Evolutionary conservation across 2,329 filamentous ascomycete genomes (phyloP).

Genomic region (Talaromyces sp.): DNA sequence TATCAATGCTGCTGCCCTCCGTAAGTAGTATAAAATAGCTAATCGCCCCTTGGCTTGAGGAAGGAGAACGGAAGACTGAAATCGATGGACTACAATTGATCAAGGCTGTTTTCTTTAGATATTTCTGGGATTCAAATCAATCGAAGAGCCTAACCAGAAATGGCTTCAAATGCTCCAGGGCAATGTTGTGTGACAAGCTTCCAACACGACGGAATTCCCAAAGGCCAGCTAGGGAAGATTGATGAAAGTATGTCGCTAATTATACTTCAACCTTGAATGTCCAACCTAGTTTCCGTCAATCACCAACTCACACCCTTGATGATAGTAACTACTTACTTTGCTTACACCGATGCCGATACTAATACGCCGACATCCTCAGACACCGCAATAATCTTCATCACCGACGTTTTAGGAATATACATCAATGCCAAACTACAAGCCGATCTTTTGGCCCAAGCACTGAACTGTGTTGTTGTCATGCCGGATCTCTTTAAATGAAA

Average conservation of each 20-base stretch:
- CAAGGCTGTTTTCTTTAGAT: not conserved
- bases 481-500: conserved; percentile 69
- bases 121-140: not conserved
- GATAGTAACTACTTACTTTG: conserved; percentile 54
- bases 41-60: not conserved
- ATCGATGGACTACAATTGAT: not conserved
- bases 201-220: conserved; percentile 50
- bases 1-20: not conserved
- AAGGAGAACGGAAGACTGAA: not conserved
- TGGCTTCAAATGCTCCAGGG: conserved; percentile 52
- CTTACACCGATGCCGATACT: conserved; percentile 49
- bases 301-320: no score
- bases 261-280: no score
- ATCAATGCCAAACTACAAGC: conserved; percentile 63
- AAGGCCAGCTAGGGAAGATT: conserved; percentile 48
- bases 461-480: conserved; percentile 66
- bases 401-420: conserved; percentile 59
- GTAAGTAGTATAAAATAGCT: not conserved
- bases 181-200: conserved; percentile 49
- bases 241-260: conserved; percentile 39
- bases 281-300: no score
- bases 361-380: conserved; percentile 34
- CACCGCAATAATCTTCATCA: conserved; percentile 55
- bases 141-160: conserved; percentile 25
- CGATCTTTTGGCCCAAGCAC: conserved; percentile 65